Percentiles rank a stretch among this genome's conserved stretches.
These are phyloP conservation scores for Allium cepa DNA, from an alignment of 106 monocot species.

Conservation along the genomic window DNA sequence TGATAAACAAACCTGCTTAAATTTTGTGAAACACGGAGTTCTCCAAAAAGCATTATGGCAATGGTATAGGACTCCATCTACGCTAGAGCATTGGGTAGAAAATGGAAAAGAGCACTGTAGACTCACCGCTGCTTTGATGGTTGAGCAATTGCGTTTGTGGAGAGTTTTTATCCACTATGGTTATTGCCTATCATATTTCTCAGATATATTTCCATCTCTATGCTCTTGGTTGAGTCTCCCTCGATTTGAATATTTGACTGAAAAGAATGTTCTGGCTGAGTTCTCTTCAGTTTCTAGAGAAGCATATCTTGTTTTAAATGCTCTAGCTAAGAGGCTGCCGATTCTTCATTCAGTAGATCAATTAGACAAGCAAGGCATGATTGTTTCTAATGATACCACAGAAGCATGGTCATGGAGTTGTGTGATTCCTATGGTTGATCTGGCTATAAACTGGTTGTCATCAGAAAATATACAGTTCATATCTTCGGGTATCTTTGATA, in stretches of 20 bases:
- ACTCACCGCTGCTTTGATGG: constrained; percentile 50
- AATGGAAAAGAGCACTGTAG: constrained; percentile 63
- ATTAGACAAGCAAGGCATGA: constrained; percentile 18
- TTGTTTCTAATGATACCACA: constrained; percentile 11
- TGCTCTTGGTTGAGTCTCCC: constrained; percentile 70
- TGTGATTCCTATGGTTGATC: constrained; percentile 74
- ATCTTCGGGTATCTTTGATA: constrained; percentile 8
- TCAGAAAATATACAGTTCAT: constrained; percentile 39
- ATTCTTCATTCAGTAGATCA: constrained; percentile 62
- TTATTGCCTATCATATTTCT: constrained; percentile 62
- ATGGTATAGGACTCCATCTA: constrained; percentile 45
- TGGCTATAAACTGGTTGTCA: constrained; percentile 68
- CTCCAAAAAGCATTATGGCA: constrained; percentile 76
- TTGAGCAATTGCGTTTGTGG: constrained; percentile 87
- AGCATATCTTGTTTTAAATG: constrained; percentile 59
- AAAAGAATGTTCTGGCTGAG: constrained; percentile 51
- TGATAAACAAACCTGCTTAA: constrained; percentile 43
- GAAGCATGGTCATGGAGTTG: constrained; percentile 86
- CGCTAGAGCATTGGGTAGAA: constrained; percentile 64
- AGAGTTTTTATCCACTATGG: constrained; percentile 82
- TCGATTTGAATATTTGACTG: constrained; percentile 47
- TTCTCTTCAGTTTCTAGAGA: constrained; percentile 63
- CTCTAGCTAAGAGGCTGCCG: constrained; percentile 67
- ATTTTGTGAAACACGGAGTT: constrained; percentile 61
- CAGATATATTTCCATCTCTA: constrained; percentile 75